Percentiles rank a stretch among this genome's conserved stretches.
Evolutionary conservation across 1,139 yeast species (phyloP).

Genomic region (Spathaspora sp.): DNA sequence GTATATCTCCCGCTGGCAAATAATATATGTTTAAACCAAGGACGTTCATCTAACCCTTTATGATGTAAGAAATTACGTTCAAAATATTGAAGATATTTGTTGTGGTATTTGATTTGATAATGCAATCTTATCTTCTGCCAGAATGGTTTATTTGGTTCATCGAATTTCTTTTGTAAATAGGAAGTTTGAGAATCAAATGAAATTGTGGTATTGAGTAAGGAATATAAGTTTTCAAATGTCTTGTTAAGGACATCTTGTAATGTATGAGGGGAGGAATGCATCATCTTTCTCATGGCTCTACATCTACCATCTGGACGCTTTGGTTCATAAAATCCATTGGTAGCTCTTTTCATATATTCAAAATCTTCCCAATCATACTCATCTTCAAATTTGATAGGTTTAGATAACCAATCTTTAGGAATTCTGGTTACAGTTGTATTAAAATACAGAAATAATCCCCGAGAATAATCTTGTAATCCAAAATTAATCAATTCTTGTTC

Average conservation of each 20-base stretch:
- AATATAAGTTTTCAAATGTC: slow-evolving; percentile 26
- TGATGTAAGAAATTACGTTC: slow-evolving; percentile 68
- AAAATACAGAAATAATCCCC: slow-evolving; percentile 30
- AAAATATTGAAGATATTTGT: slow-evolving; percentile 48
- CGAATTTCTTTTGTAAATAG: slow-evolving; percentile 34
- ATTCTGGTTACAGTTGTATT: slow-evolving; percentile 26
- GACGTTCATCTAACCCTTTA: slow-evolving; percentile 62
- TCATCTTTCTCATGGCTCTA: slow-evolving; percentile 8
- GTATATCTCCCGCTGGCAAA: slow-evolving; percentile 84
- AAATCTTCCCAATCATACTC: slow-evolving; percentile 20
- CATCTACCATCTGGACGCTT: slow-evolving; percentile 5
- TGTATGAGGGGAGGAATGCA: slow-evolving; percentile 15
- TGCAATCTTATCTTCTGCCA: slow-evolving; percentile 45
- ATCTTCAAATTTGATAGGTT: slow-evolving; percentile 20
- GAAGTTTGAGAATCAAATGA: slow-evolving; percentile 38
- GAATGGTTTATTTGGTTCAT: slow-evolving; percentile 32
- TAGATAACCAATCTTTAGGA: slow-evolving; percentile 33
- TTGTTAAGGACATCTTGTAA: slow-evolving; percentile 28
- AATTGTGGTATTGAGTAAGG: slow-evolving; percentile 25
- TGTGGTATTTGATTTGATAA: slow-evolving; percentile 35
- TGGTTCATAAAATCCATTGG: slow-evolving; percentile 25
- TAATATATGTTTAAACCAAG: slow-evolving; percentile 86
- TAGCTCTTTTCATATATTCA: slow-evolving; percentile 19
- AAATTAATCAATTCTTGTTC: slow-evolving; percentile 54
- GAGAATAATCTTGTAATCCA: slow-evolving; percentile 35